Conservation (phyloP, 345 rosid genomes). For the Populus pruinosa region DNA sequence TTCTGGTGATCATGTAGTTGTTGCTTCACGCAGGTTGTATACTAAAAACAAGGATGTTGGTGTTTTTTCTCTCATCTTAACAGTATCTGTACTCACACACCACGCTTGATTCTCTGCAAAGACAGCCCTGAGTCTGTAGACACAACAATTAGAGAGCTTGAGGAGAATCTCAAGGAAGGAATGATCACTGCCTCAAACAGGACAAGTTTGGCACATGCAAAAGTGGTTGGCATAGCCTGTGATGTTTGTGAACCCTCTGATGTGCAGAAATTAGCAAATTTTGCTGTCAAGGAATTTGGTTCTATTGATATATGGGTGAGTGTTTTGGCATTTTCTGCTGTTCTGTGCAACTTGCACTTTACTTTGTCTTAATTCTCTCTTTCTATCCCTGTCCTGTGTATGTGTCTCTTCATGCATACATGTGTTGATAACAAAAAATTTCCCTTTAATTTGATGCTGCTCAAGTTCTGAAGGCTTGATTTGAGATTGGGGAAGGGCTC, state of each 20-base stretch:
- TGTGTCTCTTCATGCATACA: too few species aligned
- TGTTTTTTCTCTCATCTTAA: not conserved
- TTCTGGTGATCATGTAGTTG: constrained; percentile 81
- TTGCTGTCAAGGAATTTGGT: constrained; percentile 73
- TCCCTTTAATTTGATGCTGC: not conserved
- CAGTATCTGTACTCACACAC: constrained; percentile 8
- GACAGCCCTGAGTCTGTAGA: constrained; percentile 73
- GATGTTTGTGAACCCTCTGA: constrained; percentile 74
- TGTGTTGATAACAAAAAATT: not conserved
- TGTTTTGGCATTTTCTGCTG: not conserved
- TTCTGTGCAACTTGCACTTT: not conserved
- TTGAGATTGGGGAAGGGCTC: not conserved
- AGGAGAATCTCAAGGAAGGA: constrained; percentile 72
- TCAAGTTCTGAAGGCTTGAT: not conserved
- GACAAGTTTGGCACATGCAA: constrained; percentile 52
- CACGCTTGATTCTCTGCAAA: constrained; percentile 22
- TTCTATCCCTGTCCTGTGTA: not conserved
- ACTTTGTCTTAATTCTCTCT: not conserved
- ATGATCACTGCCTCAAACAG: constrained; percentile 40
- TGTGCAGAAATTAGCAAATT: constrained; percentile 63
- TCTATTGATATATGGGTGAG: constrained; percentile 87
- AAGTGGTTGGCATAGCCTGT: constrained; percentile 82
- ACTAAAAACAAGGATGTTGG: not conserved
- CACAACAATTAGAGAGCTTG: constrained; percentile 71
- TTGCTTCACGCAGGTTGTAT: constrained; percentile 84